Evolutionary conservation across 441 rosid genomes (phyloP).

Genomic region (Theobroma grandiflorum): DNA sequence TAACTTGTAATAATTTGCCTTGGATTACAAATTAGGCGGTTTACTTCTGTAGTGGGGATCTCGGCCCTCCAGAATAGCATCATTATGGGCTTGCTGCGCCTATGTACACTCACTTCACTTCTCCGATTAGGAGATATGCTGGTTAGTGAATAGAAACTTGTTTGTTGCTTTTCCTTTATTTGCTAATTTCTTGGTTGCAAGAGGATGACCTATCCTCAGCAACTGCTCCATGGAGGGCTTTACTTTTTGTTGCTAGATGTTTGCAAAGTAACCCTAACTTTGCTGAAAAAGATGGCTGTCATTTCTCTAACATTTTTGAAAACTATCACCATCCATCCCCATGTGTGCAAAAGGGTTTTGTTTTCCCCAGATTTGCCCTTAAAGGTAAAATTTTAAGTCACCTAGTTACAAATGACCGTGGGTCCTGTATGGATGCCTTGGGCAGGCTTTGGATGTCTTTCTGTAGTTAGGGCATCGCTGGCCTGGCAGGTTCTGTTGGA

Average conservation of each 20-base stretch:
- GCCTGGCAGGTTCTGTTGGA: slow-evolving; percentile 10
- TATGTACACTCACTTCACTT: slow-evolving; percentile 96
- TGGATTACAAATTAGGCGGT: slow-evolving; percentile 71
- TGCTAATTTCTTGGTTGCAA: background rate
- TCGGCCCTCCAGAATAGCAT: slow-evolving; percentile 89
- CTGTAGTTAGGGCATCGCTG: slow-evolving; percentile 12
- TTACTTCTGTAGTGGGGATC: slow-evolving; percentile 98
- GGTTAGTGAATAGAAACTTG: slow-evolving; percentile 52
- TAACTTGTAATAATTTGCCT: slow-evolving; percentile 31
- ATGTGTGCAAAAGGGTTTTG: slow-evolving; percentile 26
- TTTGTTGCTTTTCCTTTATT: slow-evolving; percentile 9
- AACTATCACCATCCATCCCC: slow-evolving; percentile 42
- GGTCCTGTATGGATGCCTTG: slow-evolving; percentile 24
- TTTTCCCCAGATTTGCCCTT: slow-evolving; percentile 28
- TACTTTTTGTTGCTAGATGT: slow-evolving; percentile 24
- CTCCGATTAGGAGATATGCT: slow-evolving; percentile 98
- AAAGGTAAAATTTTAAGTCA: slow-evolving; percentile 30
- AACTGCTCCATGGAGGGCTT: background rate
- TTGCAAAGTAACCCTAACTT: slow-evolving; percentile 30
- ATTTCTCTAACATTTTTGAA: slow-evolving; percentile 31
- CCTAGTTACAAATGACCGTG: slow-evolving; percentile 31
- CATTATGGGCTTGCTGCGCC: slow-evolving; percentile 99
- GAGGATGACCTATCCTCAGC: no score
- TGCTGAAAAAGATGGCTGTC: slow-evolving; percentile 43
- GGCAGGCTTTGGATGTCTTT: slow-evolving; percentile 24